phyloP scores from a whole-genome alignment of 169 alveolate genomes.

The Nephromyces sp. region DNA sequence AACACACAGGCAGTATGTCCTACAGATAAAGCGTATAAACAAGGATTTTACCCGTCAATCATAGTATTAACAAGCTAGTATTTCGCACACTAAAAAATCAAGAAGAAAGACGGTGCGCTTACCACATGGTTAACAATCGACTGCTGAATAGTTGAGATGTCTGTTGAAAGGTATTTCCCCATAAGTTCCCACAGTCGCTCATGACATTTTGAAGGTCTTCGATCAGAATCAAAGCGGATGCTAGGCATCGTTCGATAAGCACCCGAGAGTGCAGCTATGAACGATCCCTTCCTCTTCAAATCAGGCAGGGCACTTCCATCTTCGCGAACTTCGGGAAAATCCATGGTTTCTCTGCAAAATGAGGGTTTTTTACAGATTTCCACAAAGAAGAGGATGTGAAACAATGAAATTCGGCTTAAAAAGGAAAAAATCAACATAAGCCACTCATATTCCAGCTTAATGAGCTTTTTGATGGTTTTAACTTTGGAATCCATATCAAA shows the following conservation, averaged over 20 bases:
- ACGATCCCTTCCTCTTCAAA: background rate
- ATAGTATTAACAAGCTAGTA: background rate
- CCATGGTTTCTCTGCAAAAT: background rate
- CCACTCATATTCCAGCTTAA: too few relatives aligned
- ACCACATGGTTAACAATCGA: conserved; percentile 62
- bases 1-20: background rate
- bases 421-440: too few relatives aligned
- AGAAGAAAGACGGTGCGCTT: background rate
- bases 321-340: background rate
- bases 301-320: background rate
- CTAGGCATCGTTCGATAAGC: conserved; percentile 43
- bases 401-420: too few relatives aligned
- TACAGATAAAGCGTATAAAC: background rate
- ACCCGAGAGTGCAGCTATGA: background rate
- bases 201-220: conserved; percentile 39
- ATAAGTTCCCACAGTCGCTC: conserved; percentile 72
- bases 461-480: too few relatives aligned
- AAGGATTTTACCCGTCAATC: background rate
- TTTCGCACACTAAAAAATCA: background rate
- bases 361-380: too few relatives aligned
- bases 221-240: conserved; percentile 45
- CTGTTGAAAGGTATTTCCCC: conserved; percentile 66
- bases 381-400: too few relatives aligned
- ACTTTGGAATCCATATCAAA: too few relatives aligned
- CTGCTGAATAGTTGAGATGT: conserved; percentile 65